These are phyloP conservation scores for Porcisia deanei DNA, from an alignment of 208 protist species.

Conservation along the genomic window DNA sequence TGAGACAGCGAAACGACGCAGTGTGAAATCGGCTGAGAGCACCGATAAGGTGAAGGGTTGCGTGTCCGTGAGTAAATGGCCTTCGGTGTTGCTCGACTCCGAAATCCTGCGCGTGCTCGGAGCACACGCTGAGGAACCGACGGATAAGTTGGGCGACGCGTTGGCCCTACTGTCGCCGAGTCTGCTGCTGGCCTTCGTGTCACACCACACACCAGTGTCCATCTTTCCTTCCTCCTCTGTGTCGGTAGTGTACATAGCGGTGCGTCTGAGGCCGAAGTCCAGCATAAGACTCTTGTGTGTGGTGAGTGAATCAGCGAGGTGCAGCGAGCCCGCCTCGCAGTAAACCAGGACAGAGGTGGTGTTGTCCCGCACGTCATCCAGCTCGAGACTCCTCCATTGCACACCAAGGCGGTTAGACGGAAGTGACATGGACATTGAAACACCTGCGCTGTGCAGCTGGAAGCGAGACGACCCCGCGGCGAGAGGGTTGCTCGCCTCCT, in stretches of 20 bases:
- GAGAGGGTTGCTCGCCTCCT: conserved; percentile 7
- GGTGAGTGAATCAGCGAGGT: conserved; percentile 56
- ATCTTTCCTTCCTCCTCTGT: conserved; percentile 16
- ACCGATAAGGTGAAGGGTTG: conserved; percentile 44
- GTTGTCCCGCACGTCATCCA: conserved; percentile 57
- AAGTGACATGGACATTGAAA: conserved; percentile 22
- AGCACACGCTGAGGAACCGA: neutral
- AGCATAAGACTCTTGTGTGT: conserved; percentile 46
- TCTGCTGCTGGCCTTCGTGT: neutral
- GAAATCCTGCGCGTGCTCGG: neutral
- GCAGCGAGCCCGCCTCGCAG: conserved; percentile 57
- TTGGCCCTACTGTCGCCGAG: neutral
- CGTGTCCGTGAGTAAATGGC: neutral
- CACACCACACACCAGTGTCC: conserved; percentile 5
- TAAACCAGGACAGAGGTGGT: conserved; percentile 47
- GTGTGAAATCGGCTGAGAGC: conserved; percentile 74
- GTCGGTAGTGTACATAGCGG: conserved; percentile 22
- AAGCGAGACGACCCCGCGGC: conserved; percentile 16
- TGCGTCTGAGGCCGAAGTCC: conserved; percentile 49
- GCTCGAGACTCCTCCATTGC: conserved; percentile 57
- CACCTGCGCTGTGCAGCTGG: conserved; percentile 24
- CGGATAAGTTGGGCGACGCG: neutral
- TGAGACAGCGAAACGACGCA: conserved; percentile 81
- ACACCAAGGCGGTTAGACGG: conserved; percentile 38
- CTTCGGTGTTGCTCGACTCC: neutral